These are phyloP conservation scores for Fraxinus velutina DNA, from an alignment of 305 asterid genomes.

Conservation along the genomic window DNA sequence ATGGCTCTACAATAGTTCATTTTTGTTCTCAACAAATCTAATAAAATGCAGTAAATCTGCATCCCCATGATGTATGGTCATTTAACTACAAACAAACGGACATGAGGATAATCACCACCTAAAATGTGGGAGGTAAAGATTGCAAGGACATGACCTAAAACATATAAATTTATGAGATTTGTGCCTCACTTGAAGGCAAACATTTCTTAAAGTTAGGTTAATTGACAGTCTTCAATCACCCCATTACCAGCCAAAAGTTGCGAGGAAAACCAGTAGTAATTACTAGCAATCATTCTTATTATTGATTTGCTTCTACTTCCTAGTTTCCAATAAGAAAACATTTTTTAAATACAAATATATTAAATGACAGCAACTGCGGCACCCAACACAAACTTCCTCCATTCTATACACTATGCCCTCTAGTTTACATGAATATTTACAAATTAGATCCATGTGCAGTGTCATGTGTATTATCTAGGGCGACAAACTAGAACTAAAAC, in stretches of 20 bases:
- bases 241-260: constrained; percentile 3
- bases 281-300: background rate
- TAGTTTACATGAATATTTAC: background rate
- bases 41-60: background rate
- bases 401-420: background rate
- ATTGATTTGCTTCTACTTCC: background rate
- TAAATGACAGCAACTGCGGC: background rate
- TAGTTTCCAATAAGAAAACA: background rate
- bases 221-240: background rate
- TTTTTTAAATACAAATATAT: background rate
- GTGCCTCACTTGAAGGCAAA: background rate
- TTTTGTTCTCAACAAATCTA: background rate
- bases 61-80: background rate
- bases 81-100: background rate
- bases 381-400: background rate
- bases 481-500: background rate
- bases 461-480: background rate
- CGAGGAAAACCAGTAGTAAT: background rate
- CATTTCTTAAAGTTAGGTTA: background rate
- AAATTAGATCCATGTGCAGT: background rate
- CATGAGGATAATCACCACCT: constrained; percentile 2
- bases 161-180: background rate
- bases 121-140: background rate
- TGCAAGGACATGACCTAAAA: background rate
- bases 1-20: background rate